Evolutionary conservation across 169 alveolate genomes (phyloP).

Genomic region (Besnoitia besnoiti): DNA sequence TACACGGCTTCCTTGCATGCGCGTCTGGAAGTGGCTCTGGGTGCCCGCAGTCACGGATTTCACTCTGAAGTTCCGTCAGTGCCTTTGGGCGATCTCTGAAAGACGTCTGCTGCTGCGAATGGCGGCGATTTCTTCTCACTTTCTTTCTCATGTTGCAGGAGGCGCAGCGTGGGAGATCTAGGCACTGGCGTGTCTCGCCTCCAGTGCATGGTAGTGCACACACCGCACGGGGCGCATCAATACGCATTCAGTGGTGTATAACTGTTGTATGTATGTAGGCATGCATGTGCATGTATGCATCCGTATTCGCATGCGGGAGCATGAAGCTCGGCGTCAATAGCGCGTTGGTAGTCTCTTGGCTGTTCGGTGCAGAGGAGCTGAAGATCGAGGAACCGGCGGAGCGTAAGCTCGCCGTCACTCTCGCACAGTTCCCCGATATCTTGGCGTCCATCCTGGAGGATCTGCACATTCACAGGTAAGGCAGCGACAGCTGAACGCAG

Average conservation of each 20-base stretch:
- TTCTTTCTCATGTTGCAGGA: too few relatives aligned
- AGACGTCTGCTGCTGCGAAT: too few relatives aligned
- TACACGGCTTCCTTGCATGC: neutral
- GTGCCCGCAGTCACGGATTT: too few relatives aligned
- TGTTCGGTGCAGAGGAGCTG: constrained; percentile 51
- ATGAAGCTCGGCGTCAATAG: neutral
- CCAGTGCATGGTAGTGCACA: too few relatives aligned
- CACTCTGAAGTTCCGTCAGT: too few relatives aligned
- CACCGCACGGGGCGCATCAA: too few relatives aligned
- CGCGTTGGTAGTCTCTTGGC: neutral
- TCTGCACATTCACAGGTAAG: constrained; percentile 79
- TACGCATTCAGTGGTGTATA: too few relatives aligned
- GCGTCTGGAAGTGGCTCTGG: neutral
- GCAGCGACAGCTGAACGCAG: neutral
- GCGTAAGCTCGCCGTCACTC: constrained; percentile 79
- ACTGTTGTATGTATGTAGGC: neutral
- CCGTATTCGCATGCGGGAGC: neutral
- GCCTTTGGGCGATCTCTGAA: too few relatives aligned
- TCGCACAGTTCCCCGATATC: constrained; percentile 90
- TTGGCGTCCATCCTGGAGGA: constrained; percentile 84
- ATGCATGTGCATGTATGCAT: neutral
- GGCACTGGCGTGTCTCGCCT: too few relatives aligned
- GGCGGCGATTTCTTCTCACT: too few relatives aligned
- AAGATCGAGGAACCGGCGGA: constrained; percentile 74
- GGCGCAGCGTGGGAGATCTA: too few relatives aligned